A percentile compares a stretch with the other conserved stretches of the same genome.
These are phyloP conservation scores for Monilinia fructicola DNA, from an alignment of 2,329 filamentous ascomycete species.

Conservation along the genomic window DNA sequence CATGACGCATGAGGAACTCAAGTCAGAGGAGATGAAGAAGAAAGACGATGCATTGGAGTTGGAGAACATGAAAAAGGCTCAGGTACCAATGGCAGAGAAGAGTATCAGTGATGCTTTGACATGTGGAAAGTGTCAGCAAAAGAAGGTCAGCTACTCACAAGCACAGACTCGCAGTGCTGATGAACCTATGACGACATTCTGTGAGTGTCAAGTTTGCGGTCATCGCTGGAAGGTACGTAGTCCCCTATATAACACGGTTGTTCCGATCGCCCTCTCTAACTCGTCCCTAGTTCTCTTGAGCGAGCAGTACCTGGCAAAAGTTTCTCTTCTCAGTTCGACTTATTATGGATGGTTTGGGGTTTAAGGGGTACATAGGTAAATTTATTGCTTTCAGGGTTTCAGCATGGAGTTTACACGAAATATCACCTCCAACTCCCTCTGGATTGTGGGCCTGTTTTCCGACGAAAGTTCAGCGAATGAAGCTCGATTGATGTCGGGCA, in stretches of 20 bases:
- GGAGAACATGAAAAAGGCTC: slow-evolving; percentile 96
- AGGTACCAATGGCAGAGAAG: slow-evolving; percentile 90
- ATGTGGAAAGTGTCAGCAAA: slow-evolving; percentile 89
- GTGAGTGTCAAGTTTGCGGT: slow-evolving; percentile 68
- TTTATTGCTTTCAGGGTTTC: slow-evolving; percentile 7
- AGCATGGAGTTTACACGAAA: slow-evolving; percentile 16
- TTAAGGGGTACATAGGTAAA: slow-evolving; percentile 25
- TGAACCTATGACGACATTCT: slow-evolving; percentile 84
- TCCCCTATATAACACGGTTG: neutral
- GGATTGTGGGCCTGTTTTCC: neutral
- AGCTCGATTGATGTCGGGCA: neutral
- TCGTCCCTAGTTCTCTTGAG: slow-evolving; percentile 39
- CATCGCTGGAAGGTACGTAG: slow-evolving; percentile 68
- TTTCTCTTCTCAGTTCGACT: slow-evolving; percentile 31
- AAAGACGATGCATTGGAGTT: slow-evolving; percentile 75
- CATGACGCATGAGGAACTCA: slow-evolving; percentile 90
- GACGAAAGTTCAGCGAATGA: slow-evolving; percentile 3
- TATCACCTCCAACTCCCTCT: neutral
- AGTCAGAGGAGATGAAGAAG: slow-evolving; percentile 76
- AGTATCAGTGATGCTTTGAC: slow-evolving; percentile 84
- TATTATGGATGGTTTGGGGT: slow-evolving; percentile 39
- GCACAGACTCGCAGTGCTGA: slow-evolving; percentile 94
- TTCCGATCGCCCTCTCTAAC: slow-evolving; percentile 26
- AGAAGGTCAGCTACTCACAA: slow-evolving; percentile 93
- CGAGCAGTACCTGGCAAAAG: slow-evolving; percentile 4